Evolutionary conservation across 2,329 filamentous ascomycete genomes (phyloP), one percentile per base, ranked within the genome.

Genomic region (Monosporascus ibericus): DNA sequence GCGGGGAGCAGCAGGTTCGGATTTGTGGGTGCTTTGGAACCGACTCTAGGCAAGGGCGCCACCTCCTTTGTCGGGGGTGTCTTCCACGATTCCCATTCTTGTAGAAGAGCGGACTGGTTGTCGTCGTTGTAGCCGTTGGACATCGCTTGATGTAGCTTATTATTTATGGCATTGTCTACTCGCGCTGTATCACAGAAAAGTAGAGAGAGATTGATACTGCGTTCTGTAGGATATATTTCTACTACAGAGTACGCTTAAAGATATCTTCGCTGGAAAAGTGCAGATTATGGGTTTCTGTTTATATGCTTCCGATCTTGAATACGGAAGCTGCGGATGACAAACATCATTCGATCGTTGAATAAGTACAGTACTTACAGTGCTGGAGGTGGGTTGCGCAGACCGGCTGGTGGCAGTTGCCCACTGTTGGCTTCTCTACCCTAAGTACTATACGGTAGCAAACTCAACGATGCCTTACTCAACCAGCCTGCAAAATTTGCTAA

Each of bases 1-100:
- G 73, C 68, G 1, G 79, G 77, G n/a, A 87, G 67, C 7, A 65
- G 63, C 6, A 88, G 70, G 54, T 75, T 73, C 25, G 72, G 58
- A 27, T 79, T 75, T 6, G 72, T 72, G 1, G 85, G 85, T 1
- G 84, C 84, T 55, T 74, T 71, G 36, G 74, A 66, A 55, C 81
- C 83, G 30, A 82, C 70, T 49, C 73, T 65, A 9, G 82, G 84
- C 11, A 72, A 61, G 1, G 75, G 67, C 5, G 73, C 70, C 40
- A 79, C 66, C 3, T 77, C 65, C 55, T 74, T 76, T 53, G 65
- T 49, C 14, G 63, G 64, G 39, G 70, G 73, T 5, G 72, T 64
- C 57, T 72, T 75, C 62, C 70, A 68, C 3, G 74, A 71, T 38
- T 71, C 68, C 54, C 69, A 64, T 58, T 75, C 74, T 51, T 70